Percentiles rank a stretch among this genome's conserved stretches.
phyloP scores from a whole-genome alignment of 2,329 filamentous ascomycete species.

The Pseudopyricularia javanii region DNA sequence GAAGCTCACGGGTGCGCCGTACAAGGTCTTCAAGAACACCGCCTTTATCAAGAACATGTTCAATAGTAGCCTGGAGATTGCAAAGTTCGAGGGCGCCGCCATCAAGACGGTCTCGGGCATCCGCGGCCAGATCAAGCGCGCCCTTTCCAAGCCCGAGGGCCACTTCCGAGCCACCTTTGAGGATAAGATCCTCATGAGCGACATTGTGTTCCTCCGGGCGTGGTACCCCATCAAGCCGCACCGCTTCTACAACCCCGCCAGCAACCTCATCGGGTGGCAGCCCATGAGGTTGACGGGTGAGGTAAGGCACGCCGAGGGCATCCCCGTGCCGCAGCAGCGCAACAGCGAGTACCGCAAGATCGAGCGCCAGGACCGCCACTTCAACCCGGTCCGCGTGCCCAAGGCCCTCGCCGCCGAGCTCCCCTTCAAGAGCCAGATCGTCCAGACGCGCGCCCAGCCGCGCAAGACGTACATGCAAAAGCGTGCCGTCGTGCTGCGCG shows the following conservation, averaged over 20 bases:
- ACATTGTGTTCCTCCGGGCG: constrained; percentile 89
- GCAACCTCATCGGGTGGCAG: constrained; percentile 85
- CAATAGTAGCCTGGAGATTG: constrained; percentile 80
- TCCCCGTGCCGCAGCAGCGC: constrained; percentile 67
- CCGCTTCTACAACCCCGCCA: constrained; percentile 93
- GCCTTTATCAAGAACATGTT: constrained; percentile 99
- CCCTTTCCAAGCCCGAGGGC: constrained; percentile 83
- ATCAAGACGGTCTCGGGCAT: constrained; percentile 95
- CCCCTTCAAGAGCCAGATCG: constrained; percentile 87
- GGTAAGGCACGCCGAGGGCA: constrained; percentile 63
- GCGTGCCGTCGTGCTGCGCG: constrained; percentile 73
- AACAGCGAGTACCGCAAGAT: constrained; percentile 74
- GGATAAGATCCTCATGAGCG: constrained; percentile 93
- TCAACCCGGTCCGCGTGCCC: constrained; percentile 70
- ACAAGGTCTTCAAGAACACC: constrained; percentile 99
- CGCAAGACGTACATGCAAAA: constrained; percentile 87
- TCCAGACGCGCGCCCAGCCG: constrained; percentile 66
- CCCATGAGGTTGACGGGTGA: constrained; percentile 91
- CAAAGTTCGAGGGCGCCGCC: constrained; percentile 93
- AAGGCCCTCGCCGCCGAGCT: constrained; percentile 69
- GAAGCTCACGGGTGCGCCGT: constrained; percentile 59
- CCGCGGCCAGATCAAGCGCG: constrained; percentile 92
- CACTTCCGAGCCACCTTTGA: constrained; percentile 96
- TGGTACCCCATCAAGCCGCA: constrained; percentile 96
- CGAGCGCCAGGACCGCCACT: constrained; percentile 56